These are phyloP conservation scores for Alternaria alternata DNA, from an alignment of 2,329 filamentous ascomycete species.

Conservation along the genomic window DNA sequence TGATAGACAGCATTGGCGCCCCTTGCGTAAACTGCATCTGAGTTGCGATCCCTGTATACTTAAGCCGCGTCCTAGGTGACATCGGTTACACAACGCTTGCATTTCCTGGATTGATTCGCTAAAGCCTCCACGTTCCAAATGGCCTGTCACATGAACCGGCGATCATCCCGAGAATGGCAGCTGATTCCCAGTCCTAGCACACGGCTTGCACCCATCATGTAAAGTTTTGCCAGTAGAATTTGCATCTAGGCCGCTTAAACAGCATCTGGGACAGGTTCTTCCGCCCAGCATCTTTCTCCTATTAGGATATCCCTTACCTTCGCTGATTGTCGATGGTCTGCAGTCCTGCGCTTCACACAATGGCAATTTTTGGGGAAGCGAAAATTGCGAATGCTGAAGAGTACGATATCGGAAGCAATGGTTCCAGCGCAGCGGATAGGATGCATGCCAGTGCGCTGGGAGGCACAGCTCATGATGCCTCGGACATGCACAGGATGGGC, in stretches of 20 bases:
- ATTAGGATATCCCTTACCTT: background rate
- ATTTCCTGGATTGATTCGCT: background rate
- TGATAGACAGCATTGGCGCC: background rate
- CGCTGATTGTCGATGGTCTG: background rate
- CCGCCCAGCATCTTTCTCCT: background rate
- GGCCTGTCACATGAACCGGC: background rate
- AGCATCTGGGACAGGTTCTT: background rate
- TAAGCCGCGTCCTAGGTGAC: background rate
- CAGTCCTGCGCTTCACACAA: background rate
- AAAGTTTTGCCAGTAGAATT: background rate
- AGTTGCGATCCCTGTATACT: background rate
- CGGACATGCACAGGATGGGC: constrained; percentile 36
- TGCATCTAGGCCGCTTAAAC: background rate
- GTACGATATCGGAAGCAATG: constrained; percentile 16
- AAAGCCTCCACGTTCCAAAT: background rate
- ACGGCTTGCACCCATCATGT: background rate
- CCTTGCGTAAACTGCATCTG: background rate
- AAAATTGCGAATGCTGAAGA: constrained; percentile 21
- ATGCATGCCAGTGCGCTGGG: constrained; percentile 17
- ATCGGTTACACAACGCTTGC: background rate
- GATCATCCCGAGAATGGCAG: background rate
- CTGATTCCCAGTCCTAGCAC: background rate
- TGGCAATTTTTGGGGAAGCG: constrained; percentile 7
- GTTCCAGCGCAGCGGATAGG: constrained; percentile 3
- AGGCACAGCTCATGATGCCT: constrained; percentile 23